Conservation (phyloP, 164 flowering plant genomes). For the Macadamia integrifolia region DNA sequence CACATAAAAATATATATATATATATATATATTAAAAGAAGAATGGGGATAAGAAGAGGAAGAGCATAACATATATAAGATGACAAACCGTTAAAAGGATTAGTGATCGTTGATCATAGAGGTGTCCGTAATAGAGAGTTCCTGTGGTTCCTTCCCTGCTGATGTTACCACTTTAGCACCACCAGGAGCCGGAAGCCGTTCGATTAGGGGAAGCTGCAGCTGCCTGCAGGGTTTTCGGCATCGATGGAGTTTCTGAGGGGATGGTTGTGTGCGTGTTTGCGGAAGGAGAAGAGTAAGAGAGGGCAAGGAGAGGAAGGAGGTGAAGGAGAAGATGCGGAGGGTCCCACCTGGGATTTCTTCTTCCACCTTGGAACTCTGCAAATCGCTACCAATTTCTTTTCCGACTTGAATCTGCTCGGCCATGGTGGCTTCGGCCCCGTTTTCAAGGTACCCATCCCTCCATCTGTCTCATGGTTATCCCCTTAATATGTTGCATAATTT, state of each 20-base stretch:
- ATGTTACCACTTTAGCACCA: no score
- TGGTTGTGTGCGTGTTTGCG: neutral
- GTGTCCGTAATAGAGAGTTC: no score
- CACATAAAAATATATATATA: no score
- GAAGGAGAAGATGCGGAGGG: slow-evolving; percentile 21
- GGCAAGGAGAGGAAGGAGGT: neutral
- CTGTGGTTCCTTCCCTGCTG: no score
- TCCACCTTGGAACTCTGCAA: slow-evolving; percentile 44
- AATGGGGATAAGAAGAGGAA: no score
- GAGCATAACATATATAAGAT: no score
- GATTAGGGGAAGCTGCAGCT: neutral
- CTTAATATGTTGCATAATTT: no score
- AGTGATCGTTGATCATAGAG: no score
- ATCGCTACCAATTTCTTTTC: slow-evolving; percentile 75
- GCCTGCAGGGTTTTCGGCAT: neutral
- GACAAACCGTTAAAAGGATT: no score
- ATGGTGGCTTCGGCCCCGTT: slow-evolving; percentile 88
- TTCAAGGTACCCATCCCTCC: slow-evolving; percentile 43
- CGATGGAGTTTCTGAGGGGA: slow-evolving; percentile 5
- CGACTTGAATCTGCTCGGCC: slow-evolving; percentile 66
- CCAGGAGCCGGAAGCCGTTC: neutral
- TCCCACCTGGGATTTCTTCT: slow-evolving; percentile 35
- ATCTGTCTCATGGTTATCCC: no score
- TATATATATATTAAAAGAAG: no score
- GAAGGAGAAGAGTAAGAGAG: slow-evolving; percentile 8